phyloP scores from a whole-genome alignment of 2,329 filamentous ascomycete genomes.

The Elsinoe batatas region DNA sequence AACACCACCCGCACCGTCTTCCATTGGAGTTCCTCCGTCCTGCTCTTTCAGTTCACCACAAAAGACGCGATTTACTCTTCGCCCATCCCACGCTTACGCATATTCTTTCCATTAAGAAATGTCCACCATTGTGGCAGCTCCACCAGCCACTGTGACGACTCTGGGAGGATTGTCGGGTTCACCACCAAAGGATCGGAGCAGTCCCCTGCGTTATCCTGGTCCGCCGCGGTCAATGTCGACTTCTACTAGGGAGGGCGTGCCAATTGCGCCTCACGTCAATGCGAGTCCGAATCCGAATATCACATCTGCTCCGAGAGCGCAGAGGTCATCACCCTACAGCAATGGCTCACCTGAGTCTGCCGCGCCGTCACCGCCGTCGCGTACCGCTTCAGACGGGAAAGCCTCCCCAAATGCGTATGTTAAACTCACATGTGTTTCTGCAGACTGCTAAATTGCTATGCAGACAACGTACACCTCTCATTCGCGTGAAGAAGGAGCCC shows the following conservation, averaged over 20 bases:
- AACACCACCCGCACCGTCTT: background rate
- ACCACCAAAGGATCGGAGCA: slow-evolving; percentile 12
- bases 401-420: slow-evolving; percentile 44
- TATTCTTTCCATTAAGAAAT: slow-evolving; percentile 22
- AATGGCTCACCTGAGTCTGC: slow-evolving; percentile 22
- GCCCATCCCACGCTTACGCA: background rate
- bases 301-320: slow-evolving; percentile 28
- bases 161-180: slow-evolving; percentile 2
- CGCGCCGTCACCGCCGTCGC: slow-evolving; percentile 18
- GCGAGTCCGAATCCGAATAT: slow-evolving; percentile 24
- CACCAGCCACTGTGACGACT: slow-evolving; percentile 14
- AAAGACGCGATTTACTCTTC: background rate
- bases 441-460: slow-evolving; percentile 35
- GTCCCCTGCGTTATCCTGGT: slow-evolving; percentile 12
- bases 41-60: background rate
- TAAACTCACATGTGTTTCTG: slow-evolving; percentile 12
- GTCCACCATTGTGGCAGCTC: slow-evolving; percentile 39
- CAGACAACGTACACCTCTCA: slow-evolving; percentile 55
- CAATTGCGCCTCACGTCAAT: slow-evolving; percentile 20
- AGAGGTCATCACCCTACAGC: slow-evolving; percentile 26
- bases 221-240: slow-evolving; percentile 9
- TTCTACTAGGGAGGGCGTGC: slow-evolving; percentile 16
- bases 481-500: slow-evolving; percentile 94
- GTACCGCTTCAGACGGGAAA: slow-evolving; percentile 40
- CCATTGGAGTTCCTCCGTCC: background rate